Evolutionary conservation across 495 filamentous ascomycete genomes (phyloP).

Genomic region (Clavariopsis aquatica): DNA sequence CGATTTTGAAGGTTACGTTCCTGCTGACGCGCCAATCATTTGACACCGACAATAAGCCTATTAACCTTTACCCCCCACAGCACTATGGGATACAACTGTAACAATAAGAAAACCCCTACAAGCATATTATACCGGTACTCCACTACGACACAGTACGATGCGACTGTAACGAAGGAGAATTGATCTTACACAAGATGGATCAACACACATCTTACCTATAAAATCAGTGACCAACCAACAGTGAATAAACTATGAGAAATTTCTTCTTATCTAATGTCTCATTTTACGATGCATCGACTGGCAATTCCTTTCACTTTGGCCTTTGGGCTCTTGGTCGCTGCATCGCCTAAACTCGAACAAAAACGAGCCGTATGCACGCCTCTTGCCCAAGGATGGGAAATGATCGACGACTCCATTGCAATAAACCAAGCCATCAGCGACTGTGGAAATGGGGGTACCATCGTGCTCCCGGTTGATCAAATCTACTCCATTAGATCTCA

Average conservation of each 20-base stretch:
- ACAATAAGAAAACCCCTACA: too few species aligned
- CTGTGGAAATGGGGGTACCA: conserved; percentile 21
- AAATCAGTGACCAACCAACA: too few species aligned
- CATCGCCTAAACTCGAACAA: neutral
- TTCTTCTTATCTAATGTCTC: neutral
- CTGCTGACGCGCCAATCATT: neutral
- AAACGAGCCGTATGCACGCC: conserved; percentile 2
- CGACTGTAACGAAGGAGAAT: too few species aligned
- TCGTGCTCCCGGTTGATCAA: conserved; percentile 6
- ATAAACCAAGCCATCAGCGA: conserved; percentile 19
- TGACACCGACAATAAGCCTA: neutral
- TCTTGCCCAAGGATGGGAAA: conserved; percentile 14
- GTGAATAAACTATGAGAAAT: too few species aligned
- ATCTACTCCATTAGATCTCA: conserved; percentile 16
- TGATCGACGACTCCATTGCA: conserved; percentile 19
- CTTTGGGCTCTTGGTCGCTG: neutral
- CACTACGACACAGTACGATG: too few species aligned
- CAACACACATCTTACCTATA: too few species aligned
- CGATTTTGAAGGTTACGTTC: neutral
- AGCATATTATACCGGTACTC: too few species aligned
- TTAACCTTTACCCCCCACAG: neutral
- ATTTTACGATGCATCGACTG: neutral
- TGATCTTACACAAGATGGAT: too few species aligned
- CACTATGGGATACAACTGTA: conserved; percentile 4
- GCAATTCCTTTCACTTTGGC: neutral